Evolutionary conservation across 345 rosid species (phyloP), one percentile per base, ranked within the genome.

Genomic region (Adansonia digitata): DNA sequence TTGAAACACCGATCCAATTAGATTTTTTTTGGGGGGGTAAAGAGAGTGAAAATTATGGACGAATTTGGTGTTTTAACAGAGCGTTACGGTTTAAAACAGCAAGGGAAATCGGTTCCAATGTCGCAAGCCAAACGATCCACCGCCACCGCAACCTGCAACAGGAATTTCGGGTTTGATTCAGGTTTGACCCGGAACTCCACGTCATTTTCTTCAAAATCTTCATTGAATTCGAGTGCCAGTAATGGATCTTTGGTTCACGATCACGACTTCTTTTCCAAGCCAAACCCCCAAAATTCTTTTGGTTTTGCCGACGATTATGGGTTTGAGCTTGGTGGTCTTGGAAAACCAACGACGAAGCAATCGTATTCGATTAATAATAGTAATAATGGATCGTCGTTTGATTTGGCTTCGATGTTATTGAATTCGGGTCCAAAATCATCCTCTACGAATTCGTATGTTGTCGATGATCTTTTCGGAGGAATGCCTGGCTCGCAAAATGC

Each of bases 51-150:
- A 13, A 42, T 20, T 1, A 89, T 94, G 98, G 98, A 94, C 61
- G 91, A 88, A 66, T 92, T 94, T 70, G 91, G 94, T 51, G 92
- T 87, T 26, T 81, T 92, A 22, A 94, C 98, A 61, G 90, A 94
- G 85, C 85, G 87, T 17, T 91, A 77, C 42, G 97, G 98, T 69
- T 71, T 94, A 17, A 94, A 92, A 63, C 90, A 92, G 2, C 97
- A 94, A 78, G 95, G 95, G 0, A 92, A 91, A 85, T 86, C 97
- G 39, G 89, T 94, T 81, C 97, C 97, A 1, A 92, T 92, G 95
- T 88, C 92, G 4, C 84, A 86, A 26, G 82, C 89, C 1, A 94
- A 86, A 74, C 86, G 81, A 8, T 42, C 90, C 5, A 26, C 46
- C 72, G 67, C 52, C 20, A 17, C 55, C 69, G 71, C 57, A 75